Percentiles rank a stretch among this genome's conserved stretches.
Evolutionary conservation across 768 basidiomycete species (phyloP).

Genomic region (Lactifluus echinatus): DNA sequence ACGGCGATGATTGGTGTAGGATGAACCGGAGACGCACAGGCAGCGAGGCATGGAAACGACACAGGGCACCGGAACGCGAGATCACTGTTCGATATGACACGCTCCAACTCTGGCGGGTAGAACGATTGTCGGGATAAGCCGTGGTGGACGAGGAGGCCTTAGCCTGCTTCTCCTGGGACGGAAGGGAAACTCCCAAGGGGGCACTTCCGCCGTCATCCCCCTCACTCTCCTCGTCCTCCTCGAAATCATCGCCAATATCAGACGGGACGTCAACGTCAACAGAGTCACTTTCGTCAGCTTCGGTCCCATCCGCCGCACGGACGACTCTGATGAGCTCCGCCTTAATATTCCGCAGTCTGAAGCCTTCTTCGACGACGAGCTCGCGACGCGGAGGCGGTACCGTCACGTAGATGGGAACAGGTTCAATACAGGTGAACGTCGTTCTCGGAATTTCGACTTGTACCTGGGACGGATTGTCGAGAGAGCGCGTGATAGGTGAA

Average conservation of each 20-base stretch:
- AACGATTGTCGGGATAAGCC: slow-evolving; percentile 1
- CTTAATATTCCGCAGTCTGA: slow-evolving; percentile 72
- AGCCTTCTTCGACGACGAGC: slow-evolving; percentile 57
- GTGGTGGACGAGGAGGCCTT: slow-evolving; percentile 23
- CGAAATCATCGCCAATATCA: slow-evolving; percentile 19
- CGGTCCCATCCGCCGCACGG: slow-evolving; percentile 38
- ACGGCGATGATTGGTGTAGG: slow-evolving; percentile 54
- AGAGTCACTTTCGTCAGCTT: slow-evolving; percentile 6
- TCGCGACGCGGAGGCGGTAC: slow-evolving; percentile 66
- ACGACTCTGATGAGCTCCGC: slow-evolving; percentile 68
- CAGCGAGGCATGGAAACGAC: slow-evolving; percentile 74
- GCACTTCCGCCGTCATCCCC: slow-evolving; percentile 32
- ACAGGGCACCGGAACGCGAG: slow-evolving; percentile 83
- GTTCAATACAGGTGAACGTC: slow-evolving; percentile 61
- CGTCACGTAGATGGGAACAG: slow-evolving; percentile 71
- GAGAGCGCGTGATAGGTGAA: slow-evolving; percentile 48
- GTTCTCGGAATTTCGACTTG: slow-evolving; percentile 65
- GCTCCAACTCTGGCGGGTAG: slow-evolving; percentile 27
- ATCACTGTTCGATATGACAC: slow-evolving; percentile 41
- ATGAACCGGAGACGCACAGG: slow-evolving; percentile 74
- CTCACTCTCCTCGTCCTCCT: slow-evolving; percentile 25
- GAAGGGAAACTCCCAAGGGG: slow-evolving; percentile 26
- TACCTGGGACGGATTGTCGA: slow-evolving; percentile 58
- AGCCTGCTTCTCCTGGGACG: slow-evolving; percentile 21
- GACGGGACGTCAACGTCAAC: slow-evolving; percentile 20